Conservation (phyloP, 1,284 basidiomycete species). For the Termitomyces sp. region DNA sequence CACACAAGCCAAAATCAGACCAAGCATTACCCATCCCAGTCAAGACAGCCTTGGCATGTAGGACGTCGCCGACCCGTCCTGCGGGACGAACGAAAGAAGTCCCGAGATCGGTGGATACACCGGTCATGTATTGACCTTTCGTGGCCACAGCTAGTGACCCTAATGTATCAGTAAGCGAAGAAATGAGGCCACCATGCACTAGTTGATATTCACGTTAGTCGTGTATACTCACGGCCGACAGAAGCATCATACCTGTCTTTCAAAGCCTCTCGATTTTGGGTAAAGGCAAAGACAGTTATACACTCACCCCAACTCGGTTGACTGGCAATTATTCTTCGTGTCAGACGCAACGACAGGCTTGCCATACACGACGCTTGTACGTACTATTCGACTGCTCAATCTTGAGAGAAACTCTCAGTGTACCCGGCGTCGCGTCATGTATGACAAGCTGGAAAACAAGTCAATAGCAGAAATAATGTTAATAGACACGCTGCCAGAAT, state of each 20-base stretch:
- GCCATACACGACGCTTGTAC: constrained; percentile 18
- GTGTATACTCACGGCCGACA: no score
- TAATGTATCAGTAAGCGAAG: constrained; percentile 81
- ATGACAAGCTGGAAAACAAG: constrained; percentile 49
- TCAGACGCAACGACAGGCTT: neutral
- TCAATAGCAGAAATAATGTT: neutral
- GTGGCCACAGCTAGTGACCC: constrained; percentile 81
- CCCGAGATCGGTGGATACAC: constrained; percentile 84
- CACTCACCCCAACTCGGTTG: constrained; percentile 69
- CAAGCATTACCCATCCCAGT: constrained; percentile 55
- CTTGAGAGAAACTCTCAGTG: constrained; percentile 61
- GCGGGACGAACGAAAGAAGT: constrained; percentile 77
- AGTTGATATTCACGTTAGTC: neutral
- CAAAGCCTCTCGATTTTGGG: neutral
- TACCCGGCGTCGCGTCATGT: constrained; percentile 57
- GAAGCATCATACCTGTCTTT: constrained; percentile 19
- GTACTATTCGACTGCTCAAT: constrained; percentile 70
- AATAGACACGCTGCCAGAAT: constrained; percentile 2
- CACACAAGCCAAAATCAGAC: neutral
- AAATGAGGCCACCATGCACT: constrained; percentile 81
- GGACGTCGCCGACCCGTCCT: constrained; percentile 58
- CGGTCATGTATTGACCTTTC: constrained; percentile 79
- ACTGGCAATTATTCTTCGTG: constrained; percentile 31
- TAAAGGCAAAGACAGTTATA: neutral
- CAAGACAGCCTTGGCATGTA: constrained; percentile 57